Percentiles rank a stretch among this genome's conserved stretches.
Evolutionary conservation across 192 early-diverging fungal genomes (phyloP).

Genomic region (Coemansia sp.): DNA sequence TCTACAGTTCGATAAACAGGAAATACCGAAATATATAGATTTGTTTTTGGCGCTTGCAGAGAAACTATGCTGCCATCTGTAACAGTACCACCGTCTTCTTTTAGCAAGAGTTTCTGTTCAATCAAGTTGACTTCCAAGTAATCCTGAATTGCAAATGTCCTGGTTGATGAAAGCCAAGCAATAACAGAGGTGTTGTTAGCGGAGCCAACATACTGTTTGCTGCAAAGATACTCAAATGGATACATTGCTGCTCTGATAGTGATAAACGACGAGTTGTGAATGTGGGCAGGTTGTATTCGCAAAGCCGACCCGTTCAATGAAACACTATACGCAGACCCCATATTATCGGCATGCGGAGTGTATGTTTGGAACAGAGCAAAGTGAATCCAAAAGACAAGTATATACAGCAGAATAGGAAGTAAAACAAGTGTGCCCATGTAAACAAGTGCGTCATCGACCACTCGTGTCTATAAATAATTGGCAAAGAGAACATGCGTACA

Average conservation of each 20-base stretch:
- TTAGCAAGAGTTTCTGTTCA: constrained; percentile 20
- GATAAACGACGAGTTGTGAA: constrained; percentile 81
- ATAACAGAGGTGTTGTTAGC: constrained; percentile 47
- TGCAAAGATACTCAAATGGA: constrained; percentile 79
- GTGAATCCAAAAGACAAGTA: constrained; percentile 75
- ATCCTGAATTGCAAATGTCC: constrained; percentile 81
- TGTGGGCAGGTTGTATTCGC: constrained; percentile 69
- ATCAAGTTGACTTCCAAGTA: constrained; percentile 67
- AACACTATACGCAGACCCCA: constrained; percentile 92
- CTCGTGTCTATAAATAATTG: background rate
- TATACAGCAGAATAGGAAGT: constrained; percentile 75
- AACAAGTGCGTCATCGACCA: background rate
- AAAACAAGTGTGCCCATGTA: constrained; percentile 49
- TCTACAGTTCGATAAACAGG: background rate
- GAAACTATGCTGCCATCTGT: constrained; percentile 68
- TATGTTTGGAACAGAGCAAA: constrained; percentile 73
- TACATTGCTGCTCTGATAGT: constrained; percentile 75
- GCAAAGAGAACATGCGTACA: too few species aligned
- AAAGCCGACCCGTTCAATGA: constrained; percentile 75
- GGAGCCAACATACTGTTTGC: background rate
- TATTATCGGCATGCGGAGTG: constrained; percentile 83
- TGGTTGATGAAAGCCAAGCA: constrained; percentile 68
- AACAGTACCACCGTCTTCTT: constrained; percentile 59
- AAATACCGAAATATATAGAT: constrained; percentile 64
- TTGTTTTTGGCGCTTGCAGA: constrained; percentile 68